Evolutionary conservation across 192 early-diverging fungal genomes (phyloP), one percentile per base, ranked within the genome.

Genomic region (Oehlia diaphana): DNA sequence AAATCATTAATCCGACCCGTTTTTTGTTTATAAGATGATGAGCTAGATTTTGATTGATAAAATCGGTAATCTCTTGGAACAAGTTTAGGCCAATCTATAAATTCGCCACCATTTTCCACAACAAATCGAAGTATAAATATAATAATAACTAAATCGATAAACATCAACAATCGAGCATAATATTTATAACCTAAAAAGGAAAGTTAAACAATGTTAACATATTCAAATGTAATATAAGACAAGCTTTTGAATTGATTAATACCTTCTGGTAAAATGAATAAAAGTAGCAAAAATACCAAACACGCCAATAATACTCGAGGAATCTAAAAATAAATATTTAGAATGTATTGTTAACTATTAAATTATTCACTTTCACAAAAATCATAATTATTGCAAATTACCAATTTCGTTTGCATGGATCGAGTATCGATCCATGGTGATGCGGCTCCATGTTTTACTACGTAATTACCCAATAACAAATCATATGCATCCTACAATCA

Each of bases 401-500:
- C 81, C 2, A 88, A 86, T 75, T 88, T 89, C 64, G 88, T 84
- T 79, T 92, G 89, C 2, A 89, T 62, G 0, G 92, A 84, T 72
- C 87, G 88, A n/a, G 85, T 85, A 23, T 85, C 84, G 26, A 81
- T 71, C 79, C 93, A 90, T 21, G 92, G 92, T 23, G 86, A 87
- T 10, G 80, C 13, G 50, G 69, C 73, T 5, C 26, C 26, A 0
- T 80, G 67, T 62, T 81, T 77, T 12, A 91, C 86, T 5, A 82
- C 81, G 75, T 87, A 91, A 23, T 83, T 84, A 13, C 96, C 96
- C 63, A 97, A 84, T 79, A 99, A 90, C 53, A 99, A 82, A 83
- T 99, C 96, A 76, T 92, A 95, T 23, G 91, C 91, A 84, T 99
- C 97, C 90, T 86, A 77, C 4, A 77, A 2, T 63, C 65, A 58